Evolutionary conservation across 1,284 basidiomycete species (phyloP).

Genomic region (Pseudozyma tsukubaensis): DNA sequence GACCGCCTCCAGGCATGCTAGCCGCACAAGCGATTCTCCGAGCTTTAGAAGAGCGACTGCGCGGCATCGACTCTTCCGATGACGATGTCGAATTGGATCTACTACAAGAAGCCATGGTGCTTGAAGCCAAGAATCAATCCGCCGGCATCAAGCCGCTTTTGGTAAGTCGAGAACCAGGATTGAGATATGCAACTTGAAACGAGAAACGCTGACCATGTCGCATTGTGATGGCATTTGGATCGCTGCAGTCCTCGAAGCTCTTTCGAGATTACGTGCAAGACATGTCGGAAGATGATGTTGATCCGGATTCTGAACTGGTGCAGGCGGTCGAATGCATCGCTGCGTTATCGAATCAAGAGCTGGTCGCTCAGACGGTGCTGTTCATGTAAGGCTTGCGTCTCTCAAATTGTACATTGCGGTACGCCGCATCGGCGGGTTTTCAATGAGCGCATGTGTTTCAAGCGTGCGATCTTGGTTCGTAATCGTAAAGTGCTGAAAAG

Average conservation of each 20-base stretch:
- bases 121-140: slow-evolving; percentile 25
- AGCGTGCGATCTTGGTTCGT: neutral
- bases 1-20: slow-evolving; percentile 67
- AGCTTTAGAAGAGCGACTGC: slow-evolving; percentile 2
- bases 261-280: slow-evolving; percentile 16
- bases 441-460: no score
- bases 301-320: slow-evolving; percentile 19
- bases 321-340: slow-evolving; percentile 42
- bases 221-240: no score
- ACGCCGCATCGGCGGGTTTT: no score
- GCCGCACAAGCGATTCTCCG: slow-evolving; percentile 55
- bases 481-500: neutral
- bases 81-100: neutral
- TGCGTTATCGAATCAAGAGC: slow-evolving; percentile 24
- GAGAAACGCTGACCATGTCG: neutral
- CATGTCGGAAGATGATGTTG: neutral
- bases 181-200: neutral
- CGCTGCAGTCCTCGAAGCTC: slow-evolving; percentile 17
- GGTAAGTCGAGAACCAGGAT: slow-evolving; percentile 11
- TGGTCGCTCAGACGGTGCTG: slow-evolving; percentile 25
- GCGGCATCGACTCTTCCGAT: slow-evolving; percentile 3
- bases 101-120: slow-evolving; percentile 19
- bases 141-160: slow-evolving; percentile 37
- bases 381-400: slow-evolving; percentile 30
- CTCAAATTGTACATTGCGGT: no score